Evolutionary conservation across 2,329 filamentous ascomycete genomes (phyloP).

Genomic region (Pseudogymnoascus sp.): DNA sequence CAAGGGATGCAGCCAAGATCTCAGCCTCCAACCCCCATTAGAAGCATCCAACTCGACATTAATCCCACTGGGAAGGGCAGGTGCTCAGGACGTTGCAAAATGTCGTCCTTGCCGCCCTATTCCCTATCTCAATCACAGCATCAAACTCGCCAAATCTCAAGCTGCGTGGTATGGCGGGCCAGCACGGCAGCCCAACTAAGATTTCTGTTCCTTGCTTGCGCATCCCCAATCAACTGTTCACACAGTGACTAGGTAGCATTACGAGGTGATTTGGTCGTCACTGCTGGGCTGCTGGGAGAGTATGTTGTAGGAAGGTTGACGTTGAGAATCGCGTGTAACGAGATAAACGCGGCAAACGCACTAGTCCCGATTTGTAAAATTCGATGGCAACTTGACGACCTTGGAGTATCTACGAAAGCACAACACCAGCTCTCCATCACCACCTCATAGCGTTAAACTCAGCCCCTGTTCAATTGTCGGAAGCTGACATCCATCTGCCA

Average conservation of each 20-base stretch:
- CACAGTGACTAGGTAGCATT: slow-evolving; percentile 10
- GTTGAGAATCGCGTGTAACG: slow-evolving; percentile 13
- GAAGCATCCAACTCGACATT: slow-evolving; percentile 13
- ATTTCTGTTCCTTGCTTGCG: slow-evolving; percentile 31
- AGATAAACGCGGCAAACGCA: slow-evolving; percentile 9
- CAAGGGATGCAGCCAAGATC: background rate
- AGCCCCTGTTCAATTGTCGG: background rate
- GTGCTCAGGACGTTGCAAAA: slow-evolving; percentile 26
- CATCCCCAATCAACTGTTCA: slow-evolving; percentile 21
- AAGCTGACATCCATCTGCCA: slow-evolving; percentile 15
- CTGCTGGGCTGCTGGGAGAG: slow-evolving; percentile 22
- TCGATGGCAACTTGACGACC: slow-evolving; percentile 1
- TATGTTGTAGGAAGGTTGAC: slow-evolving; percentile 13
- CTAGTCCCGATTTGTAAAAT: slow-evolving; percentile 11
- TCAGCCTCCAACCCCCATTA: slow-evolving; percentile 18
- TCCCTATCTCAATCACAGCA: slow-evolving; percentile 4
- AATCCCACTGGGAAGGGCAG: slow-evolving; percentile 14
- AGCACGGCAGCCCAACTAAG: slow-evolving; percentile 25
- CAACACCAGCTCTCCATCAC: background rate
- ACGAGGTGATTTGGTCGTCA: slow-evolving; percentile 26
- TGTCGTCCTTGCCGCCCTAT: slow-evolving; percentile 25
- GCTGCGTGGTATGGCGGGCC: background rate
- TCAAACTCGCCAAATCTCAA: background rate
- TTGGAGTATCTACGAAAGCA: background rate
- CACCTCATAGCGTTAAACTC: background rate